Percentiles rank a stretch among this genome's conserved stretches.
These are phyloP conservation scores for Vishniacozyma victoriae DNA, from an alignment of 768 basidiomycete genomes.

Conservation along the genomic window DNA sequence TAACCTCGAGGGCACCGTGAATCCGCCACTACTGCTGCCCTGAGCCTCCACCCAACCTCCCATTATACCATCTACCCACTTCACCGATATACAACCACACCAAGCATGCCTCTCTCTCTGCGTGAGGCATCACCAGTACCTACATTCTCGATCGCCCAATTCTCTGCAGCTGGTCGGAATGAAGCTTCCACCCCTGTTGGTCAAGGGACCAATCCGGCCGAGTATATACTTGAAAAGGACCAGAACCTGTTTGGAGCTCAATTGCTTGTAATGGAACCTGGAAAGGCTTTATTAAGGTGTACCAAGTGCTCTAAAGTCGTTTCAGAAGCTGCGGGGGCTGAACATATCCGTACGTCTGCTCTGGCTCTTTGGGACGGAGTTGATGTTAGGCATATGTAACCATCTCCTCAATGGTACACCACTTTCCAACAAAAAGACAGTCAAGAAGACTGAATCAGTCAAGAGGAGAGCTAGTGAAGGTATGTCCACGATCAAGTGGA, in stretches of 20 bases:
- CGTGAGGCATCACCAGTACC: not conserved
- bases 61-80: not conserved
- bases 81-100: not conserved
- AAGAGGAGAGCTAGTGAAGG: conserved; percentile 33
- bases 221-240: conserved; percentile 76
- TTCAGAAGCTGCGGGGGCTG: conserved; percentile 64
- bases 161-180: conserved; percentile 64
- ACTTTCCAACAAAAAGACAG: conserved; percentile 50
- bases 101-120: not conserved
- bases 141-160: not conserved
- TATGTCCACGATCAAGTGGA: conserved; percentile 8
- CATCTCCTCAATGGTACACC: conserved; percentile 34
- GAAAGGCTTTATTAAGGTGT: conserved; percentile 59
- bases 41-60: conserved; percentile 6
- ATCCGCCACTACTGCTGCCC: no score
- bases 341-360: conserved; percentile 63
- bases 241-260: conserved; percentile 81
- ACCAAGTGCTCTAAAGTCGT: conserved; percentile 75
- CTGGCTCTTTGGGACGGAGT: not conserved
- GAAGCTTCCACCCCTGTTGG: no score
- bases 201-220: no score
- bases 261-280: conserved; percentile 52
- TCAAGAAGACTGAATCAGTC: conserved; percentile 54
- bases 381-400: conserved; percentile 22
- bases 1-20: no score